A percentile compares a stretch with the other conserved stretches of the same genome.
Evolutionary conservation across 163 green algal species (phyloP).

Genomic region (Chlamydomonas reinhardtii): DNA sequence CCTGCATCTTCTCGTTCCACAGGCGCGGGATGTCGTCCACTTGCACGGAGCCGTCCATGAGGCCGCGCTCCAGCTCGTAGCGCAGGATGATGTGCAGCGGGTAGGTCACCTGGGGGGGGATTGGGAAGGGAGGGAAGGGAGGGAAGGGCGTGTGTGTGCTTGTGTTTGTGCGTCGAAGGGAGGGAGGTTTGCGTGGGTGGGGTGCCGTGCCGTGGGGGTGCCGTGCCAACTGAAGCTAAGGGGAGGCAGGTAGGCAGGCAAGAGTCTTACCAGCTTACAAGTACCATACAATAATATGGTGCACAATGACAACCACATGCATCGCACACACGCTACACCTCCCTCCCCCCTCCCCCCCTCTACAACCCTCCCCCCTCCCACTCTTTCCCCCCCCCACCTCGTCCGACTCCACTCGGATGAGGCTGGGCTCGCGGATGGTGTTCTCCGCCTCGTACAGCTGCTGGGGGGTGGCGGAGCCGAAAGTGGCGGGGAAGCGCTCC

Average conservation of each 20-base stretch:
- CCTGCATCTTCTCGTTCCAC: conserved; percentile 90
- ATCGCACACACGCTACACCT: neutral
- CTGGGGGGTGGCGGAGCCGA: conserved; percentile 54
- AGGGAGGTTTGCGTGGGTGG: neutral
- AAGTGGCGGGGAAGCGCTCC: conserved; percentile 51
- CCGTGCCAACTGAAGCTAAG: too few species aligned
- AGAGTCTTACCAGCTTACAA: too few species aligned
- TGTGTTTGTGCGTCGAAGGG: too few species aligned
- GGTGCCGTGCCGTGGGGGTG: too few species aligned
- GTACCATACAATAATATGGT: too few species aligned
- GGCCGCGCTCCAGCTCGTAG: conserved; percentile 87
- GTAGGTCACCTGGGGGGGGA: conserved; percentile 84
- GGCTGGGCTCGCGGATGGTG: conserved; percentile 68
- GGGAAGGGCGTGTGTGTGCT: neutral
- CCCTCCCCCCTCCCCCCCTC: too few species aligned
- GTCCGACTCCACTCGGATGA: conserved; percentile 70
- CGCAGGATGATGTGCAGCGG: conserved; percentile 91
- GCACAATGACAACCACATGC: too few species aligned
- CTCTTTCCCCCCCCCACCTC: conserved; percentile 49
- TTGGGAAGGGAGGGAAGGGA: too few species aligned
- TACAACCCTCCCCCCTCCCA: neutral
- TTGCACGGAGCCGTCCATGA: conserved; percentile 80
- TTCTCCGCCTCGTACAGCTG: conserved; percentile 87
- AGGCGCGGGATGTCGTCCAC: conserved; percentile 67
- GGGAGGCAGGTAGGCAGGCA: too few species aligned